These are phyloP conservation scores for Pelargonium myrrhifolium DNA, from an alignment of 441 rosid genomes.

Conservation along the genomic window DNA sequence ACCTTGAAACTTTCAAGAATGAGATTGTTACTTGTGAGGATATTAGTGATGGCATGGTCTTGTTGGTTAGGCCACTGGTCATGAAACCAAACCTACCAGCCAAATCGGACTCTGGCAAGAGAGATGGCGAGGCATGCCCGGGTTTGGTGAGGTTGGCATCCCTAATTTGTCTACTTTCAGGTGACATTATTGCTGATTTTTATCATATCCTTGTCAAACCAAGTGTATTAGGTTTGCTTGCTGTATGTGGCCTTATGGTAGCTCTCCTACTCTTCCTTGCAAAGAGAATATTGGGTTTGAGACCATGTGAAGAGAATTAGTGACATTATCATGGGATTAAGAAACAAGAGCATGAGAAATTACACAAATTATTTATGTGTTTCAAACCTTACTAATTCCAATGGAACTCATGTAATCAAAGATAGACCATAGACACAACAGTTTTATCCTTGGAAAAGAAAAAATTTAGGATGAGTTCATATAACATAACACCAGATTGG, in stretches of 20 bases:
- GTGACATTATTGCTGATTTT: neutral
- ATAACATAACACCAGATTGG: neutral
- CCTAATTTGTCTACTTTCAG: constrained; percentile 18
- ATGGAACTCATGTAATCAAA: too few relatives aligned
- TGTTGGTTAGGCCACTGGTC: constrained; percentile 39
- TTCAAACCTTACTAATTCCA: too few relatives aligned
- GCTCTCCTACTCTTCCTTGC: neutral
- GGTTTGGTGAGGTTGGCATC: constrained; percentile 51
- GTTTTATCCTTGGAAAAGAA: too few relatives aligned
- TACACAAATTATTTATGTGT: too few relatives aligned
- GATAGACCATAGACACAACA: too few relatives aligned
- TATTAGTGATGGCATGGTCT: neutral
- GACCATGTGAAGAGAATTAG: too few relatives aligned
- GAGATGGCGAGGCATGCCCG: neutral
- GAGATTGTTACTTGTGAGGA: neutral
- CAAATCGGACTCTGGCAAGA: neutral
- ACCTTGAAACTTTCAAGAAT: neutral
- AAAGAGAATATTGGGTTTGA: too few relatives aligned
- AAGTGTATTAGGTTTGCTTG: constrained; percentile 5
- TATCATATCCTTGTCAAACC: neutral
- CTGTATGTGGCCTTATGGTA: too few relatives aligned
- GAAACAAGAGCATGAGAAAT: too few relatives aligned
- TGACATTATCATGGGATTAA: too few relatives aligned
- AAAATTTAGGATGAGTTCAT: too few relatives aligned
- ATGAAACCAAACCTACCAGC: constrained; percentile 25